Evolutionary conservation across 805 yeast species (phyloP).

Genomic region (Yamadazyma sp.): DNA sequence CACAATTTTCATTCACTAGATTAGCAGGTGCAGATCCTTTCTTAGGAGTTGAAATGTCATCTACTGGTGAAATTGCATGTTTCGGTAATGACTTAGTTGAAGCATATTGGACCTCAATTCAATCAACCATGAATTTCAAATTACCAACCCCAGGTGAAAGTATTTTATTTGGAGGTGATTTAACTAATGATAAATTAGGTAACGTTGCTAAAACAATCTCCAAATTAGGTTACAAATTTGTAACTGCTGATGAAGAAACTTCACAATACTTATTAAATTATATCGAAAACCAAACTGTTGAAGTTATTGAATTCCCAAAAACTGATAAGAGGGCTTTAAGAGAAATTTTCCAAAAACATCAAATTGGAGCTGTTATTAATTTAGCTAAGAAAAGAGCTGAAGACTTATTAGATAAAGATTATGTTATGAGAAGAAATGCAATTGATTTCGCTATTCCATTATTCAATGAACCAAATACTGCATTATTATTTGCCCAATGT

Average conservation of each 20-base stretch:
- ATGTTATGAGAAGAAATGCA: conserved; percentile 98
- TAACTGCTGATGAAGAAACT: conserved; percentile 71
- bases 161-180: conserved; percentile 91
- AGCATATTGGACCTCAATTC: conserved; percentile 97
- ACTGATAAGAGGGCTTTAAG: conserved; percentile 90
- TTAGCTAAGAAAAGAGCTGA: conserved; percentile 90
- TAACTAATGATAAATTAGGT: conserved; percentile 66
- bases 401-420: conserved; percentile 78
- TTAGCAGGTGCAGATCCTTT: conserved; percentile 98
- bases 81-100: conserved; percentile 83
- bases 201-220: conserved; percentile 67
- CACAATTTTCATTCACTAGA: conserved; percentile 96
- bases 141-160: conserved; percentile 91
- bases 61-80: conserved; percentile 86
- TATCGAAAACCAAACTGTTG: conserved; percentile 43
- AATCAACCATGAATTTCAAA: conserved; percentile 95
- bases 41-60: conserved; percentile 98
- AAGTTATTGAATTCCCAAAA: conserved; percentile 84
- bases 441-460: conserved; percentile 96
- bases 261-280: conserved; percentile 61
- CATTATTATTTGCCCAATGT: conserved; percentile 80
- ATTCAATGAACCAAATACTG: conserved; percentile 95
- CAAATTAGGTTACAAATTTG: conserved; percentile 77
- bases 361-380: conserved; percentile 86
- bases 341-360: conserved; percentile 85